Evolutionary conservation across 192 early-diverging fungal genomes (phyloP), one percentile per base, ranked within the genome.

Genomic region (Gaertneriomyces semiglobifer): DNA sequence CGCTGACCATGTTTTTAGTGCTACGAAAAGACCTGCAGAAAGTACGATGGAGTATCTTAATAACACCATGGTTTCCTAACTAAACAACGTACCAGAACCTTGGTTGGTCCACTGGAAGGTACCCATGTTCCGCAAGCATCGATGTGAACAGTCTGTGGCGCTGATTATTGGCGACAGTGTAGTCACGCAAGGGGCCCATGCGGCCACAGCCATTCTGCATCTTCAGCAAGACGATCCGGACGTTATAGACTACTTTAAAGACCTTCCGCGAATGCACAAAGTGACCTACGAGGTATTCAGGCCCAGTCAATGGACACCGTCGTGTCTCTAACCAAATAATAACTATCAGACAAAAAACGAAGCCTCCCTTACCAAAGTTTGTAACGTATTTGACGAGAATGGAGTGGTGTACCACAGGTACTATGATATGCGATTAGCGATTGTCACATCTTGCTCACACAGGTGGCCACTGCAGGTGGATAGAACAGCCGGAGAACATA

Each of bases 121-220:
- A 48, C 14, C 44, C 16, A 16, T 25, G 48, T n/a, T 18, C 48
- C 2, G 12, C 18, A n/a, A 12, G 11, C 1, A n/a, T 50, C 48
- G 2, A 0, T 12, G 11, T 18, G 48, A 50, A 50, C 18, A 12
- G 18, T 50, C 18, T 50, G 48, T 2, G 12, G 11, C 25, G 25
- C 25, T 12, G 18, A 50, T 50, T 18, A n/a, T 2, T 50, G 18
- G 11, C 12, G 48, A 33, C 46, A 68, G 66, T 44, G 77, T 92
- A 7, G 84, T 92, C 38, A 74, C 88, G 20, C 91, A 92, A 65
- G 91, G 86, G 2, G 86, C 87, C 70, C 91, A 92, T 58, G 89
- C 89, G 0, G 74, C 86, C 6, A 83, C 84, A 3, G 88, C 89
- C 38, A 83, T 87, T 10, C 74, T 92, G 8, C 80, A 84, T 62